Conservation (phyloP, 179 eudicot genomes). For the Amaranthus tricolor region DNA sequence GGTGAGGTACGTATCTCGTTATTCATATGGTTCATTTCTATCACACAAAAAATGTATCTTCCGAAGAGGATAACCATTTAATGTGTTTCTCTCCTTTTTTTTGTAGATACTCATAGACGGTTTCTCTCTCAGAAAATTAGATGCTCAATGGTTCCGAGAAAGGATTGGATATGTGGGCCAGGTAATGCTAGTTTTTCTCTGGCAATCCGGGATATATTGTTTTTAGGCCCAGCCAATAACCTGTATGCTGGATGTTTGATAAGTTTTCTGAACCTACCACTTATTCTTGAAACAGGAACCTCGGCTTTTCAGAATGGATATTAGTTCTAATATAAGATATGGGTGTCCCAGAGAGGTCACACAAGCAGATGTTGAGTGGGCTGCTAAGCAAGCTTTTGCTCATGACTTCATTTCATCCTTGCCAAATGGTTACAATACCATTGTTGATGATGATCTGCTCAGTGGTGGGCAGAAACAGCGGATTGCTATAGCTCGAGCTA, state of each 20-base stretch:
- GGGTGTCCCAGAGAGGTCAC: constrained; percentile 73
- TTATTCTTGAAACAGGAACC: constrained; percentile 65
- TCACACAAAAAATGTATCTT: not conserved
- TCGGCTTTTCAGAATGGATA: constrained; percentile 83
- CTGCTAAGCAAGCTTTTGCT: constrained; percentile 91
- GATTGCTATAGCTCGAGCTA: constrained; percentile 94
- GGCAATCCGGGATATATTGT: constrained; percentile 14
- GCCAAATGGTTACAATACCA: constrained; percentile 81
- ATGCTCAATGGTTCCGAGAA: constrained; percentile 84
- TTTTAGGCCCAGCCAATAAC: not conserved
- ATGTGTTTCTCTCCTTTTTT: not conserved
- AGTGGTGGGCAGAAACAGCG: constrained; percentile 99
- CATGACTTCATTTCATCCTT: constrained; percentile 81
- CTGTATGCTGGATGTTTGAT: constrained; percentile 18
- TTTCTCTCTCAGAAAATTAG: constrained; percentile 62
- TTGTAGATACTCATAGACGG: constrained; percentile 80
- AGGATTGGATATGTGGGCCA: constrained; percentile 96
- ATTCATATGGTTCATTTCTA: constrained; percentile 8
- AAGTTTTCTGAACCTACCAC: constrained; percentile 7
- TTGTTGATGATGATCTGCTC: constrained; percentile 95
- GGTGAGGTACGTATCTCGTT: constrained; percentile 62
- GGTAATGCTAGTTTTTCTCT: constrained; percentile 39
- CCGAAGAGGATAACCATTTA: not conserved
- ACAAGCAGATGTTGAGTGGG: constrained; percentile 87
- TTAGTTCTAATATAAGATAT: constrained; percentile 83